Percentiles rank a stretch among this genome's conserved stretches.
Evolutionary conservation across 768 basidiomycete species (phyloP).

Genomic region (Rhizopogon vulgaris): DNA sequence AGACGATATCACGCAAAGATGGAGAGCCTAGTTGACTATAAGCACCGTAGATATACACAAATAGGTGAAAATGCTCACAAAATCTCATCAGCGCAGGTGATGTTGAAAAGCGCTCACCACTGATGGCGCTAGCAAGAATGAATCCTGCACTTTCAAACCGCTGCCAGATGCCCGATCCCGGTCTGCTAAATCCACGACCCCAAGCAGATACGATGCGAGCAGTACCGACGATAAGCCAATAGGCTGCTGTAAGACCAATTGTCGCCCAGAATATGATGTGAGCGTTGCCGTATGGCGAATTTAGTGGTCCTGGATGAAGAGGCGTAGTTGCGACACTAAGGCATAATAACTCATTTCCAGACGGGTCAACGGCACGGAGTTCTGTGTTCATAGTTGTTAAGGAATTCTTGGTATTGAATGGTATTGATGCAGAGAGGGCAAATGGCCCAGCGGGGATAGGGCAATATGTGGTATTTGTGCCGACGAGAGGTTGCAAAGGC

Average conservation of each 20-base stretch:
- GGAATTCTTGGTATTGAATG: constrained; percentile 56
- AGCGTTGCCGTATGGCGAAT: constrained; percentile 60
- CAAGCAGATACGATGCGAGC: constrained; percentile 84
- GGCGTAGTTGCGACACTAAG: constrained; percentile 75
- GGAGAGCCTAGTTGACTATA: constrained; percentile 63
- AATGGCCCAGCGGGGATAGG: constrained; percentile 76
- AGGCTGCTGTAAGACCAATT: constrained; percentile 67
- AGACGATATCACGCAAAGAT: constrained; percentile 84
- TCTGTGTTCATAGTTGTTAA: constrained; percentile 82
- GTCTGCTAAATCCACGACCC: constrained; percentile 58
- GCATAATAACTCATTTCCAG: constrained; percentile 76
- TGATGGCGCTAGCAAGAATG: constrained; percentile 87
- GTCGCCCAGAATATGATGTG: constrained; percentile 67
- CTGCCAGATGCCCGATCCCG: constrained; percentile 58
- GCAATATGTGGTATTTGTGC: constrained; percentile 49
- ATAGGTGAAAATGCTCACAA: constrained; percentile 44
- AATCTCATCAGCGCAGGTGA: constrained; percentile 86
- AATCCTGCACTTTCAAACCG: constrained; percentile 80
- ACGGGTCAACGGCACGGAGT: constrained; percentile 85
- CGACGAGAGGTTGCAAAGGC: constrained; percentile 44
- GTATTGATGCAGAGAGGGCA: constrained; percentile 72
- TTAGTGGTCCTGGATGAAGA: constrained; percentile 49
- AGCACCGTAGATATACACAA: constrained; percentile 10
- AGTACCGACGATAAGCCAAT: constrained; percentile 76
- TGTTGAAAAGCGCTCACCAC: constrained; percentile 81